Conservation (phyloP, 305 asterid species). For the Coffea humblotiana region DNA sequence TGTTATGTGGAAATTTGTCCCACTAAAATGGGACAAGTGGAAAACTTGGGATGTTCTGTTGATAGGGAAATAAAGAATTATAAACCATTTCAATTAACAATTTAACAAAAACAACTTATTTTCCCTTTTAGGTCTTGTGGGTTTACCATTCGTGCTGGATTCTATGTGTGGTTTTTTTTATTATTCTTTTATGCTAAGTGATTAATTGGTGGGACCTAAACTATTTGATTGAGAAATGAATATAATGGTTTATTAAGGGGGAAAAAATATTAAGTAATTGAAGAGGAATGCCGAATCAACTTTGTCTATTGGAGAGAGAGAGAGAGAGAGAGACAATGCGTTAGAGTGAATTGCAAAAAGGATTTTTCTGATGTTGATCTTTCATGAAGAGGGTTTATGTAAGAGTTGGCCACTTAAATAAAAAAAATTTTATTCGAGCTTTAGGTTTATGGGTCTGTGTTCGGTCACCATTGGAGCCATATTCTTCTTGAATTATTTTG, state of each 20-base stretch:
- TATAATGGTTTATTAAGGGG: background rate
- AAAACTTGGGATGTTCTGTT: background rate
- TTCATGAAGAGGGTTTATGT: background rate
- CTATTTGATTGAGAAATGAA: too few species aligned
- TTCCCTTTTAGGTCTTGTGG: too few species aligned
- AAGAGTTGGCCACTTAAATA: background rate
- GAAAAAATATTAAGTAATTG: background rate
- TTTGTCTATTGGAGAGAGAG: too few species aligned
- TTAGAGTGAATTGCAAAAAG: background rate
- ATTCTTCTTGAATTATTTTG: background rate
- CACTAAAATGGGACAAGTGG: background rate
- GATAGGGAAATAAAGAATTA: background rate
- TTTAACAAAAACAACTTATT: too few species aligned
- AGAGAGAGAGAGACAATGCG: background rate
- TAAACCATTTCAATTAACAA: background rate
- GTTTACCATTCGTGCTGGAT: background rate
- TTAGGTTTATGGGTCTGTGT: background rate
- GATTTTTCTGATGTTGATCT: too few species aligned
- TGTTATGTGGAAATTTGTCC: background rate
- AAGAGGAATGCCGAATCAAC: background rate
- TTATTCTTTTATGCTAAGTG: background rate
- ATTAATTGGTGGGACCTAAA: background rate
- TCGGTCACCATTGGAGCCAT: background rate
- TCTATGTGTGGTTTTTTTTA: background rate
- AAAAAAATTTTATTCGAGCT: background rate